phyloP scores from a whole-genome alignment of 2,329 filamentous ascomycete genomes.

The Helotiales sp. region DNA sequence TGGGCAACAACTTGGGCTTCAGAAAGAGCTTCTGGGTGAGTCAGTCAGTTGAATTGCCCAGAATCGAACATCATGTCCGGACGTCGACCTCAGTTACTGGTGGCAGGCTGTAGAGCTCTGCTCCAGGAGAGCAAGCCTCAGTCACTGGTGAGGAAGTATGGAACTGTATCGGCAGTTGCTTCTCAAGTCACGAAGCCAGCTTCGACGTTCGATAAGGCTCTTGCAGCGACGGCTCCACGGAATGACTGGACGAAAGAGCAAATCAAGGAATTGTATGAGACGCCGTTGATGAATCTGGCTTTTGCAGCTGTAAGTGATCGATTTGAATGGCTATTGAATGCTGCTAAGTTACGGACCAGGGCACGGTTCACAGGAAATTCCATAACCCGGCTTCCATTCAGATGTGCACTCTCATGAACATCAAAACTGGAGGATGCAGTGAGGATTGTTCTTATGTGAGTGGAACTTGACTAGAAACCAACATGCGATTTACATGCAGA shows the following conservation, averaged over 20 bases:
- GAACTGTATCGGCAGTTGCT: conserved; percentile 31
- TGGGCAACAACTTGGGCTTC: not conserved
- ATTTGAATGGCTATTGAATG: not conserved
- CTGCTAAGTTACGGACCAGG: conserved; percentile 53
- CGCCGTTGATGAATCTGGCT: conserved; percentile 78
- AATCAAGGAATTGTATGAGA: conserved; percentile 81
- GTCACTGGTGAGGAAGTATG: conserved; percentile 30
- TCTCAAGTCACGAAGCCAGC: conserved; percentile 21
- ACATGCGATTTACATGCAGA: not conserved
- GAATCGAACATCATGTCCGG: conserved; percentile 28
- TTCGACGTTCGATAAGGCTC: conserved; percentile 49
- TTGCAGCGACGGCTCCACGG: conserved; percentile 64
- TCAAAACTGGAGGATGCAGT: conserved; percentile 90
- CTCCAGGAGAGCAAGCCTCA: conserved; percentile 25
- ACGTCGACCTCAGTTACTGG: conserved; percentile 23
- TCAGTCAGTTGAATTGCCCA: conserved; percentile 19
- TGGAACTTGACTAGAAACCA: not conserved
- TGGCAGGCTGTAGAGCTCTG: conserved; percentile 23
- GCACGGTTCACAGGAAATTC: conserved; percentile 79
- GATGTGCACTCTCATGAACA: conserved; percentile 95
- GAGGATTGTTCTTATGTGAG: conserved; percentile 83
- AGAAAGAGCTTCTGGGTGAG: not conserved
- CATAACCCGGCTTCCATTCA: conserved; percentile 84
- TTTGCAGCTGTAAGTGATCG: conserved; percentile 68
- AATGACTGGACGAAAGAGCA: conserved; percentile 83